A percentile compares a stretch with the other conserved stretches of the same genome.
These are phyloP conservation scores for Hypoxylon lienhwacheense DNA, from an alignment of 495 filamentous ascomycete genomes.

Conservation along the genomic window DNA sequence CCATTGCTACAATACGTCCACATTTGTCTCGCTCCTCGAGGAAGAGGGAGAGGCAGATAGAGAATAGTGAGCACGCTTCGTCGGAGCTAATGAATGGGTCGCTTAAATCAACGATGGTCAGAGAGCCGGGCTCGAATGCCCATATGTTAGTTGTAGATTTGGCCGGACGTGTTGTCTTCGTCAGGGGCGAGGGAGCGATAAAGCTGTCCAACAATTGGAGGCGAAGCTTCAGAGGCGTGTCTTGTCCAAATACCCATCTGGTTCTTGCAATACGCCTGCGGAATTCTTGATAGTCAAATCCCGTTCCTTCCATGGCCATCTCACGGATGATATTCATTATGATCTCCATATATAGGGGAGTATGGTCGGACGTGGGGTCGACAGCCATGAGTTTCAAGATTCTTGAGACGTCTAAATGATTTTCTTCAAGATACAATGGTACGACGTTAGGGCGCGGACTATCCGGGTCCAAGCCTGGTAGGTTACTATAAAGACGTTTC, in stretches of 20 bases:
- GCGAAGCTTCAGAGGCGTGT: conserved; percentile 43
- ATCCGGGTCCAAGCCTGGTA: conserved; percentile 37
- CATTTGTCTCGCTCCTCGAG: conserved; percentile 42
- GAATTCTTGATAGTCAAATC: conserved; percentile 51
- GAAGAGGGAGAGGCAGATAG: conserved; percentile 56
- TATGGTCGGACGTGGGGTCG: conserved; percentile 36
- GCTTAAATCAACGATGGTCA: conserved; percentile 65
- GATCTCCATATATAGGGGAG: conserved; percentile 58
- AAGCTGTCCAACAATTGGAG: conserved; percentile 48
- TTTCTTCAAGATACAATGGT: conserved; percentile 51
- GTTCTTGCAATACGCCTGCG: conserved; percentile 30
- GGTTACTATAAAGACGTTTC: conserved; percentile 23
- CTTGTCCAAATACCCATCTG: conserved; percentile 36
- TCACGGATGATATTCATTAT: conserved; percentile 51
- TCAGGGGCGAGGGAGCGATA: conserved; percentile 25
- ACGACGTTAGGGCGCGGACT: conserved; percentile 44
- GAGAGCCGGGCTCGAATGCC: conserved; percentile 43
- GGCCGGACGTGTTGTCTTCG: conserved; percentile 8
- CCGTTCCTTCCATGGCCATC: conserved; percentile 36
- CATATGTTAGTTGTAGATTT: conserved; percentile 4
- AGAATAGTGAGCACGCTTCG: conserved; percentile 60
- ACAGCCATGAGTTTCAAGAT: conserved; percentile 61
- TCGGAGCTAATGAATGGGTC: conserved; percentile 60
- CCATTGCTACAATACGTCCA: conserved; percentile 50
- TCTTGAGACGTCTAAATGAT: conserved; percentile 52